phyloP scores from a whole-genome alignment of 2,329 filamentous ascomycete genomes.

The Ophiosphaerella korrae region DNA sequence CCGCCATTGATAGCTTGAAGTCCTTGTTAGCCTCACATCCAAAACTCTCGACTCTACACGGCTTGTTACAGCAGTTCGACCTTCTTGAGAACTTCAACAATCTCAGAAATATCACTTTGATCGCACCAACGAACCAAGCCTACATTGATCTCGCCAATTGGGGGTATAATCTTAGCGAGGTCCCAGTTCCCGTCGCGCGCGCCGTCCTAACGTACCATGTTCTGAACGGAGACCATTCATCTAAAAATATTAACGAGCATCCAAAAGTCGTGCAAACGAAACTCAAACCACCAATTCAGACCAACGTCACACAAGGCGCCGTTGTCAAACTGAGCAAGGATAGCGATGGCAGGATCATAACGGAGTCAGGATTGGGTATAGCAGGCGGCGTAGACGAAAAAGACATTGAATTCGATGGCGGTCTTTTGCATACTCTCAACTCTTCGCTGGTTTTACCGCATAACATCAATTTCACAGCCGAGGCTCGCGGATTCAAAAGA shows the following conservation, averaged over 20 bases:
- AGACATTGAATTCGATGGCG: not conserved
- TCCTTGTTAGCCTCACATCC: not conserved
- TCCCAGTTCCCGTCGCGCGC: not conserved
- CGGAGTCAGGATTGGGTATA: not conserved
- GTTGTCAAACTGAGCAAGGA: not conserved
- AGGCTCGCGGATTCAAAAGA: not conserved
- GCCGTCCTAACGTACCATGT: not conserved
- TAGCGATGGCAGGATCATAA: not conserved
- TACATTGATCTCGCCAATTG: conserved; percentile 3
- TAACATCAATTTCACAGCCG: not conserved
- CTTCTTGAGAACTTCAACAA: not conserved
- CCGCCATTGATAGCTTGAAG: not conserved
- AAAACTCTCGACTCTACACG: not conserved
- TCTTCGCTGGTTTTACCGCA: conserved; percentile 1
- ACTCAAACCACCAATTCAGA: not conserved
- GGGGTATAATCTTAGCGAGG: conserved; percentile 1
- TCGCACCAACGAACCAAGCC: conserved; percentile 1
- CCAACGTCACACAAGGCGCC: not conserved
- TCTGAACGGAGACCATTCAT: not conserved
- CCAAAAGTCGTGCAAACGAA: not conserved
- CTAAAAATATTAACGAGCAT: not conserved
- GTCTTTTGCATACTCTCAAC: not conserved
- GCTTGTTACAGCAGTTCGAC: not conserved
- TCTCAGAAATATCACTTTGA: not conserved
- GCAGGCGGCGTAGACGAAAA: not conserved